Evolutionary conservation across 2,329 filamentous ascomycete genomes (phyloP).

Genomic region (Fusarium penzigii): DNA sequence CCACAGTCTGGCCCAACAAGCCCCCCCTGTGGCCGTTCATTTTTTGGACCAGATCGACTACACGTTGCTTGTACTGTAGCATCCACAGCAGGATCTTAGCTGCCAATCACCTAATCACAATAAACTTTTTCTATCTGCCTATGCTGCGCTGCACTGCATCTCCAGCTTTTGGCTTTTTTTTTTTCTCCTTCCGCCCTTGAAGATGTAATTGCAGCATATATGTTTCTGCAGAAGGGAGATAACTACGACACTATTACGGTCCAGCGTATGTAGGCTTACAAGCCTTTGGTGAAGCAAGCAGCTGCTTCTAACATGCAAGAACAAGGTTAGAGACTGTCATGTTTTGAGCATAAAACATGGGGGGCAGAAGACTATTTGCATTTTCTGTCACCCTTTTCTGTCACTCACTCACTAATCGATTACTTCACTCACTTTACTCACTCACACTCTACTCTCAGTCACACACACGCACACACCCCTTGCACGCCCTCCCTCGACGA

Average conservation of each 20-base stretch:
- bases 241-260: neutral
- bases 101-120: neutral
- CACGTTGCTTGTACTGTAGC: neutral
- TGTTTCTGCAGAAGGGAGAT: no score
- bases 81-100: neutral
- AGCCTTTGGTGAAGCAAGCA: no score
- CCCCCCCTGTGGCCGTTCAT: no score
- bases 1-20: no score
- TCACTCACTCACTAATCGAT: constrained; percentile 14
- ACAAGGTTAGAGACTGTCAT: constrained; percentile 8
- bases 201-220: no score
- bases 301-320: neutral
- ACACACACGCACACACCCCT: constrained; percentile 1
- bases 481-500: constrained; percentile 26
- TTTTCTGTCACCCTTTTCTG: constrained; percentile 27
- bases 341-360: constrained; percentile 5
- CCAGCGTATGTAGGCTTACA: no score
- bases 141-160: neutral
- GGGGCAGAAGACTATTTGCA: constrained; percentile 26
- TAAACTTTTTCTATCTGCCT: neutral
- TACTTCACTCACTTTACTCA: neutral
- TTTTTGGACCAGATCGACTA: neutral
- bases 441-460: no score
- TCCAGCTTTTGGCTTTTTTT: neutral
- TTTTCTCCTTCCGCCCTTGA: no score